Conservation (phyloP, 768 basidiomycete genomes). For the Calocybe indica region DNA sequence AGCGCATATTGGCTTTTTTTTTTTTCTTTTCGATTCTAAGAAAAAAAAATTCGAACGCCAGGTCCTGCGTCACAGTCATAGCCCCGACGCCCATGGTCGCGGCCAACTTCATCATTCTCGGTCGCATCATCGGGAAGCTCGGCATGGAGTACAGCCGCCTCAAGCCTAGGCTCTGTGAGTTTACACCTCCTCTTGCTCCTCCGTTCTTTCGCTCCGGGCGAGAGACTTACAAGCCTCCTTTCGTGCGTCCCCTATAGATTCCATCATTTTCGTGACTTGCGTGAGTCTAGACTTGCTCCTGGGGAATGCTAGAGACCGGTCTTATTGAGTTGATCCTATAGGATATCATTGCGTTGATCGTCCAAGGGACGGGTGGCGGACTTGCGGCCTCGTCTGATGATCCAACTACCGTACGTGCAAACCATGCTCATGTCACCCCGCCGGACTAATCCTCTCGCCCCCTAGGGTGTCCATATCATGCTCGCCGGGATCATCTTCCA, state of each 20-base stretch:
- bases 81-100: slow-evolving; percentile 55
- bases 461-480: slow-evolving; percentile 34
- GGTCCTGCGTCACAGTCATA: slow-evolving; percentile 39
- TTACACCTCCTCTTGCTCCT: not conserved
- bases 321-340: slow-evolving; percentile 2
- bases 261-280: slow-evolving; percentile 30
- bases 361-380: slow-evolving; percentile 63
- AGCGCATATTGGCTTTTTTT: slow-evolving; percentile 12
- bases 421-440: not conserved
- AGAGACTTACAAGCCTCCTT: not conserved
- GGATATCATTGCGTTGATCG: slow-evolving; percentile 56
- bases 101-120: slow-evolving; percentile 50
- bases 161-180: slow-evolving; percentile 32
- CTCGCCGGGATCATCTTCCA: slow-evolving; percentile 61
- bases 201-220: not conserved
- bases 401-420: slow-evolving; percentile 10
- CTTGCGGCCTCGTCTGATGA: slow-evolving; percentile 34
- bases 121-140: slow-evolving; percentile 33
- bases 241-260: slow-evolving; percentile 20
- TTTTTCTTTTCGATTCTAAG: not conserved
- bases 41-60: slow-evolving; percentile 7
- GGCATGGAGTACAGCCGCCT: slow-evolving; percentile 48
- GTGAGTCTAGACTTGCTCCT: slow-evolving; percentile 11
- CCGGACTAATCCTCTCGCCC: not conserved
- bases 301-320: not conserved